Percentiles rank a stretch among this genome's conserved stretches.
phyloP scores from a whole-genome alignment of 2,329 filamentous ascomycete species.

The Botrytis tulipae region DNA sequence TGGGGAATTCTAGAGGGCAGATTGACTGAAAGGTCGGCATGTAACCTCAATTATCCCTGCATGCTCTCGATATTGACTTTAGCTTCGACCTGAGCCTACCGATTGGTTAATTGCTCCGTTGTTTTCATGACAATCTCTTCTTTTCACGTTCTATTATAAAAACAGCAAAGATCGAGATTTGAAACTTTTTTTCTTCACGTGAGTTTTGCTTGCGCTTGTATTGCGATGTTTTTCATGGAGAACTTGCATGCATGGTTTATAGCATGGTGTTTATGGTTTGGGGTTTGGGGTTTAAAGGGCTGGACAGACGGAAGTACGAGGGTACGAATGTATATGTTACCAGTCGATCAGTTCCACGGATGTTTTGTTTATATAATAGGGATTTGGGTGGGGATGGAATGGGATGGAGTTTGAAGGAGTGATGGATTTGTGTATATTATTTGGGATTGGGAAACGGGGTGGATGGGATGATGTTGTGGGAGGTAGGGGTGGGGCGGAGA shows the following conservation, averaged over 20 bases:
- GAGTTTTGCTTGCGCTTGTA: neutral
- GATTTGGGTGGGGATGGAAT: neutral
- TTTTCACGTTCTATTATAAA: neutral
- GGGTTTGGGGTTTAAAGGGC: neutral
- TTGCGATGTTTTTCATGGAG: neutral
- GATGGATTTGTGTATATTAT: slow-evolving; percentile 7
- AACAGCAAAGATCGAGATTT: neutral
- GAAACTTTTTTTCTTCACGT: neutral
- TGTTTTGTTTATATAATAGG: slow-evolving; percentile 14
- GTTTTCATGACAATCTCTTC: neutral
- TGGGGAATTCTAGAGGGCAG: neutral
- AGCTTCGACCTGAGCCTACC: neutral
- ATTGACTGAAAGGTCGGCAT: neutral
- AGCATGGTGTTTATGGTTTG: slow-evolving; percentile 1
- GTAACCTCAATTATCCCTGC: neutral
- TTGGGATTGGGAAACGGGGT: neutral
- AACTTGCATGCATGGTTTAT: slow-evolving; percentile 4
- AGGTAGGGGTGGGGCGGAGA: neutral
- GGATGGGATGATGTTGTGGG: neutral
- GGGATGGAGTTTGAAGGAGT: neutral
- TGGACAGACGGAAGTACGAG: neutral
- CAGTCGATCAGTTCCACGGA: neutral
- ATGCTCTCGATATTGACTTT: neutral
- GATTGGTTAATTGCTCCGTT: neutral
- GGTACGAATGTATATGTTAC: slow-evolving; percentile 2